Evolutionary conservation across 148 eudicot genomes (phyloP), one percentile per base, ranked within the genome.

Genomic region (Rhododendron simsii): DNA sequence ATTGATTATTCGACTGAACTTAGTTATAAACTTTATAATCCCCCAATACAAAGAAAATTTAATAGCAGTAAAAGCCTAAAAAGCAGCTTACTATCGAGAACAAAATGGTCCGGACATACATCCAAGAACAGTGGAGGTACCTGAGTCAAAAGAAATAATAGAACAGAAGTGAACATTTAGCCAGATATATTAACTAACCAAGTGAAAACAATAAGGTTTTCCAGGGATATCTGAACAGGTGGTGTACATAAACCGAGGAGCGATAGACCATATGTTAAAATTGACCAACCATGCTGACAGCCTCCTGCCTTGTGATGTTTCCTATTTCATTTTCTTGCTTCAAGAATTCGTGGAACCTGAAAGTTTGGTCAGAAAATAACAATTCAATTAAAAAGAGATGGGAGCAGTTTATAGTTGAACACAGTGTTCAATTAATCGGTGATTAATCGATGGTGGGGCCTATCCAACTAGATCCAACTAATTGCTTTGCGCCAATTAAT

Each of bases 261-360:
- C 10, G 20, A 82, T n/a, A 14, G n/a, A 84, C 65, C 33, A 85
- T 44, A 84, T 23, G 75, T 55, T 65, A 86, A 83, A 81, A 87
- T 53, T 61, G 75, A 88, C 98, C 41, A 80, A 95, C 99, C 98
- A 97, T 97, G 94, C 99, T 97, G 74, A 97, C 98, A 91, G 99
- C 96, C 90, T 97, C 99, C 90, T 97, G 99, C 79, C 99, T 94
- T 28, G 99, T 97, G 85, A 97, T 93, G 89, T 95, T 97, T 88
- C 99, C 99, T 87, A 95, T 94, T 89, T 97, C 99, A 91, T 97
- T 93, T 83, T 96, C 98, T 86, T 90, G 95, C 94, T 97, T 97
- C 82, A 97, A 90, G 89, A 97, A 97, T 92, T 93, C 98, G 87
- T 97, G 99, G 88, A 97, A 97, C 96, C 99, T 97, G 91, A 84